Percentiles rank a stretch among this genome's conserved stretches.
Conservation (phyloP, 2,329 filamentous ascomycete genomes). For the Colletotrichum lini region DNA sequence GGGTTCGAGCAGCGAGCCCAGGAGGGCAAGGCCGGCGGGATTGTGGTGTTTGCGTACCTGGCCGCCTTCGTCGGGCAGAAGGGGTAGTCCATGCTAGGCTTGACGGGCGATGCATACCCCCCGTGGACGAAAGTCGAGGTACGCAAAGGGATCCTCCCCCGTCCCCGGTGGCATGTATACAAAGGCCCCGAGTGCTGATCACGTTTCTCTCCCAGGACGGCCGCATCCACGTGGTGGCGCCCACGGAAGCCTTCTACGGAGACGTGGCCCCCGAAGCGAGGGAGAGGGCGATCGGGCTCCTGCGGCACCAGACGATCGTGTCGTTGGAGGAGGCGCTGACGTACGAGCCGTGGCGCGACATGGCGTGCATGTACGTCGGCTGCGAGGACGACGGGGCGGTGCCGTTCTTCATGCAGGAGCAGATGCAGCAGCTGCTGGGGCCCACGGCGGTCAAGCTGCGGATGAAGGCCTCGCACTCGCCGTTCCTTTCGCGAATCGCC, state of each 20-base stretch:
- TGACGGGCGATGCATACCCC: conserved; percentile 39
- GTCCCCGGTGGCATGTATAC: neutral
- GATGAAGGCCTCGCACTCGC: conserved; percentile 23
- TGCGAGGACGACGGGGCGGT: conserved; percentile 47
- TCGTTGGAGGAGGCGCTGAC: conserved; percentile 43
- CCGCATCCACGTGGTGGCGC: conserved; percentile 1
- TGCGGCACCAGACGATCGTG: conserved; percentile 21
- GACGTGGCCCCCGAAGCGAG: conserved; percentile 41
- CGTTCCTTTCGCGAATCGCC: conserved; percentile 18
- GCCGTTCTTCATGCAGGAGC: conserved; percentile 41
- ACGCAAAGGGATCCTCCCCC: conserved; percentile 1
- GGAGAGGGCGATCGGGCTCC: conserved; percentile 27
- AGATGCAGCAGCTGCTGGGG: conserved; percentile 36
- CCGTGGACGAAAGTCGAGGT: conserved; percentile 48
- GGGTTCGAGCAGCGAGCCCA: conserved; percentile 50
- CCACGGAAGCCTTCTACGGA: conserved; percentile 44
- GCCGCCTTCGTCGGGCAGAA: conserved; percentile 50
- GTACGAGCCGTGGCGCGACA: conserved; percentile 49
- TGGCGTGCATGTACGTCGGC: conserved; percentile 46
- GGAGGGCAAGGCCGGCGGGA: conserved; percentile 54
- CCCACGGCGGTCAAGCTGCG: conserved; percentile 5
- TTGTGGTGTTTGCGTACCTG: conserved; percentile 54
- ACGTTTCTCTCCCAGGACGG: conserved; percentile 24
- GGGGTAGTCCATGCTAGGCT: conserved; percentile 44
- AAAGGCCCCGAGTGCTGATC: neutral